Evolutionary conservation across 805 yeast species (phyloP).

Genomic region (Hyphopichia homilentoma): DNA sequence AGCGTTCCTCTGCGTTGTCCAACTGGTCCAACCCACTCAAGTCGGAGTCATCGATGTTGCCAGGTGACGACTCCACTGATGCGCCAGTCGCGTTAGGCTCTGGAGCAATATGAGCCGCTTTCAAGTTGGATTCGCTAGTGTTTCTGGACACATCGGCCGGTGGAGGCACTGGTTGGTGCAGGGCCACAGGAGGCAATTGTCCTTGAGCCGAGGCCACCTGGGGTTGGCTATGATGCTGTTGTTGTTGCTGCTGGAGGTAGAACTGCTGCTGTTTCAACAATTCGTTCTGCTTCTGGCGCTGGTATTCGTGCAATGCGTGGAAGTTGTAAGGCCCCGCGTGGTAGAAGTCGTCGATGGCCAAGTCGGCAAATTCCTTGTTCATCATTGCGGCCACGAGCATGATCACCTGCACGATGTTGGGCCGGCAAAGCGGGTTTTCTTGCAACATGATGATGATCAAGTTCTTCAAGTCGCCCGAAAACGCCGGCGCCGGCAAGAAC

Average conservation of each 20-base stretch:
- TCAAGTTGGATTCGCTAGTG: neutral
- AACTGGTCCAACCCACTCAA: conserved; percentile 36
- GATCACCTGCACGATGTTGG: conserved; percentile 81
- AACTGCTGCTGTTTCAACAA: conserved; percentile 32
- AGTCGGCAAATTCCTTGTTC: conserved; percentile 22
- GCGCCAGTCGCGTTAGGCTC: neutral
- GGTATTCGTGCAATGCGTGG: conserved; percentile 52
- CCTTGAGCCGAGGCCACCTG: conserved; percentile 4
- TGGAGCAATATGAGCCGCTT: neutral
- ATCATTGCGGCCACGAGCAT: conserved; percentile 57
- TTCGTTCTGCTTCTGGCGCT: conserved; percentile 33
- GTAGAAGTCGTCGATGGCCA: conserved; percentile 42
- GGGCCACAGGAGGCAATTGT: too few relatives aligned
- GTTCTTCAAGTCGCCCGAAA: conserved; percentile 67
- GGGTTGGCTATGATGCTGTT: conserved; percentile 12
- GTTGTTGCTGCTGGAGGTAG: conserved; percentile 40
- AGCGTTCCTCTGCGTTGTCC: conserved; percentile 48
- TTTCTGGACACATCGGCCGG: too few relatives aligned
- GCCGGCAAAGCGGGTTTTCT: conserved; percentile 78
- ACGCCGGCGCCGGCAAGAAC: conserved; percentile 68
- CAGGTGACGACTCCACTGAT: conserved; percentile 3
- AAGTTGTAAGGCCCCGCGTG: conserved; percentile 54
- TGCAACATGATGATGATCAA: conserved; percentile 76
- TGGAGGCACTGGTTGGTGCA: conserved; percentile 8
- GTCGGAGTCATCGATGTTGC: conserved; percentile 5